phyloP scores from a whole-genome alignment of 768 basidiomycete genomes.

The Collybia sordida region DNA sequence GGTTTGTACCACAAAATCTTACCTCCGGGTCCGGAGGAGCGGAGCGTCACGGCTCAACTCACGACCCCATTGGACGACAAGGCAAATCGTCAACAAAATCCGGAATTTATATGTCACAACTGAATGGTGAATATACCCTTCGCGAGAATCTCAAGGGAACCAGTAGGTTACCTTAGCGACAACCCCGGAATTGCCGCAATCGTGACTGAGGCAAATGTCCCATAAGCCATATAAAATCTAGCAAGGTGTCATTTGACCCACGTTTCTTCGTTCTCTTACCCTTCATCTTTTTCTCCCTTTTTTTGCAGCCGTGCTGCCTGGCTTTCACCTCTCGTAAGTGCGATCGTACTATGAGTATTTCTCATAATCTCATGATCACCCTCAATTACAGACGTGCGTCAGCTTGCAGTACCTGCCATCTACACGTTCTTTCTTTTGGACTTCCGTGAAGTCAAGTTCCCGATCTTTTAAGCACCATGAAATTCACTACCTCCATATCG shows the following conservation, averaged over 20 bases:
- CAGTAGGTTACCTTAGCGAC: slow-evolving; percentile 22
- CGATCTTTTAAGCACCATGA: slow-evolving; percentile 42
- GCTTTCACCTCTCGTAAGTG: slow-evolving; percentile 27
- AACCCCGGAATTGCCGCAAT: slow-evolving; percentile 6
- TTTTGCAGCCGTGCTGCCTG: slow-evolving; percentile 58
- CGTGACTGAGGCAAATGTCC: no score
- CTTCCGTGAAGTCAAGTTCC: slow-evolving; percentile 47
- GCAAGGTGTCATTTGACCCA: neutral
- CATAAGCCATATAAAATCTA: slow-evolving; percentile 17
- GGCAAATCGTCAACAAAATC: slow-evolving; percentile 2
- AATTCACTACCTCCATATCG: slow-evolving; percentile 40
- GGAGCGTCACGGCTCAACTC: no score
- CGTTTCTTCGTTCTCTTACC: slow-evolving; percentile 19
- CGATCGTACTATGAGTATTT: neutral
- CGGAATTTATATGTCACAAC: neutral
- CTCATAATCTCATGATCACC: neutral
- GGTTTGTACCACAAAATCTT: no score
- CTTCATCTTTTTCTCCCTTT: slow-evolving; percentile 22
- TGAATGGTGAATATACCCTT: no score
- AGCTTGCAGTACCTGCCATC: slow-evolving; percentile 25
- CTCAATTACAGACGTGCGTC: slow-evolving; percentile 18
- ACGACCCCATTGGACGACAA: no score
- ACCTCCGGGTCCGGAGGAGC: no score
- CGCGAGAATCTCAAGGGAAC: neutral
- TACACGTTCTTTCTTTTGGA: slow-evolving; percentile 36